phyloP scores from a whole-genome alignment of 495 filamentous ascomycete species.

The Arthonia radiata region DNA sequence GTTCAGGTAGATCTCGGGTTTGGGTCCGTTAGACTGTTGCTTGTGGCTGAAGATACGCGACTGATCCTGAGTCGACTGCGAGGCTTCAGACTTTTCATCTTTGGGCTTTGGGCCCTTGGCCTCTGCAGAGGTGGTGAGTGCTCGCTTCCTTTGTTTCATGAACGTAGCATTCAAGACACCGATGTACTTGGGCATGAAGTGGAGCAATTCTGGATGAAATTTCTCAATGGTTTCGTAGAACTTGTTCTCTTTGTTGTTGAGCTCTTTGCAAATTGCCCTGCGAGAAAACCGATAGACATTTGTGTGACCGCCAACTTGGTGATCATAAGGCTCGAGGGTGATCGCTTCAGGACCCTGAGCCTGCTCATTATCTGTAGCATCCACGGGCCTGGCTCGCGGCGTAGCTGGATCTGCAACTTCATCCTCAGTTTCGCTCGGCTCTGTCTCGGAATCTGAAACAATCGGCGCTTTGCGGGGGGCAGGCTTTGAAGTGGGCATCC shows the following conservation, averaged over 20 bases:
- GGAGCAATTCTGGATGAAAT: conserved; percentile 66
- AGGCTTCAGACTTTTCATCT: conserved; percentile 7
- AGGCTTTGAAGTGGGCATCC: background rate
- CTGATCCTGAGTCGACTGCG: no score
- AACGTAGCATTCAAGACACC: conserved; percentile 94
- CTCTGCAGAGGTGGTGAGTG: conserved; percentile 17
- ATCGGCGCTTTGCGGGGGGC: conserved; percentile 1
- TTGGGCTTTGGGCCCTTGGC: conserved; percentile 1
- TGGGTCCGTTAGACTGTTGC: conserved; percentile 28
- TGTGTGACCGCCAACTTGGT: conserved; percentile 91
- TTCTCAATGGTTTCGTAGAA: conserved; percentile 92
- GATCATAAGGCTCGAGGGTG: conserved; percentile 85
- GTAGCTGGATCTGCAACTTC: conserved; percentile 9
- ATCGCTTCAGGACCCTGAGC: conserved; percentile 36
- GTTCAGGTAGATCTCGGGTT: conserved; percentile 83
- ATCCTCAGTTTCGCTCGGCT: conserved; percentile 11
- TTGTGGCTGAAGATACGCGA: conserved; percentile 63
- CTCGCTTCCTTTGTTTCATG: conserved; percentile 52
- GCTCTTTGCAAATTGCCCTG: conserved; percentile 86
- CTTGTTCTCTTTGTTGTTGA: conserved; percentile 92
- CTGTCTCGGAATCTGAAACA: conserved; percentile 8
- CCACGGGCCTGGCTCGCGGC: conserved; percentile 8
- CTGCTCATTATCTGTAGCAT: conserved; percentile 12
- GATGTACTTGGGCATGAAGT: conserved; percentile 89
- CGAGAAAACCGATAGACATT: conserved; percentile 90